phyloP scores from a whole-genome alignment of 176 grass and related monocot species.

The Hordeum marinum region DNA sequence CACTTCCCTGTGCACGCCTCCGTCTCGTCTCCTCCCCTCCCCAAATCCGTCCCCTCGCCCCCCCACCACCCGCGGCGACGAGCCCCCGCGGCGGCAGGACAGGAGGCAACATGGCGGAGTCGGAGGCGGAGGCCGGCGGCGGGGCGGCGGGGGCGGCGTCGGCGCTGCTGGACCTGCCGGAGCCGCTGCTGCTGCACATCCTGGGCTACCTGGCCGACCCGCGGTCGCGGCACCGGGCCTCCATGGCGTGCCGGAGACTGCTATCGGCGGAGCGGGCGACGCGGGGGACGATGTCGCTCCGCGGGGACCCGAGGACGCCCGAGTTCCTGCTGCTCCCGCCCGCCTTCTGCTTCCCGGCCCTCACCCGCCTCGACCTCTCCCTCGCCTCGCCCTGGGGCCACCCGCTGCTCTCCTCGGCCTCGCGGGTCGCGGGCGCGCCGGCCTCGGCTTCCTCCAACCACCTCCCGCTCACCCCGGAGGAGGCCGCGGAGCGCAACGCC shows the following conservation, averaged over 20 bases:
- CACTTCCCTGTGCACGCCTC: conserved; percentile 28
- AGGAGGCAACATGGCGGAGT: conserved; percentile 37
- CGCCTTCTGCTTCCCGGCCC: conserved; percentile 67
- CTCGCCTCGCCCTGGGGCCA: conserved; percentile 90
- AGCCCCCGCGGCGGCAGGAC: conserved; percentile 7
- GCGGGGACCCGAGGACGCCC: conserved; percentile 52
- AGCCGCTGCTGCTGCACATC: conserved; percentile 62
- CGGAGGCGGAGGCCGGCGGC: neutral
- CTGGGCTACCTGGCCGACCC: conserved; percentile 44
- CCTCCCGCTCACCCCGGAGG: neutral
- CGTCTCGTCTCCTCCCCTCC: conserved; percentile 18
- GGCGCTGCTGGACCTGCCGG: conserved; percentile 75
- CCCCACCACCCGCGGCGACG: neutral
- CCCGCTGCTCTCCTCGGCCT: conserved; percentile 27
- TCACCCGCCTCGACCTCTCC: conserved; percentile 73
- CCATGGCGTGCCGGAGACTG: conserved; percentile 49
- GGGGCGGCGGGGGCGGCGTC: neutral
- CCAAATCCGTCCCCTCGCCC: neutral
- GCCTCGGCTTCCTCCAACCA: neutral
- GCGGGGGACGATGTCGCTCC: conserved; percentile 58
- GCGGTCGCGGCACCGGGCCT: conserved; percentile 49
- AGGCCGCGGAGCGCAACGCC: conserved; percentile 15
- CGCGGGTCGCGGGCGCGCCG: neutral
- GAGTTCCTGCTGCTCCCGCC: conserved; percentile 28
- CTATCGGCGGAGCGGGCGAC: conserved; percentile 60